Conservation (phyloP, 305 asterid genomes). For the Plantago lanceolata region DNA sequence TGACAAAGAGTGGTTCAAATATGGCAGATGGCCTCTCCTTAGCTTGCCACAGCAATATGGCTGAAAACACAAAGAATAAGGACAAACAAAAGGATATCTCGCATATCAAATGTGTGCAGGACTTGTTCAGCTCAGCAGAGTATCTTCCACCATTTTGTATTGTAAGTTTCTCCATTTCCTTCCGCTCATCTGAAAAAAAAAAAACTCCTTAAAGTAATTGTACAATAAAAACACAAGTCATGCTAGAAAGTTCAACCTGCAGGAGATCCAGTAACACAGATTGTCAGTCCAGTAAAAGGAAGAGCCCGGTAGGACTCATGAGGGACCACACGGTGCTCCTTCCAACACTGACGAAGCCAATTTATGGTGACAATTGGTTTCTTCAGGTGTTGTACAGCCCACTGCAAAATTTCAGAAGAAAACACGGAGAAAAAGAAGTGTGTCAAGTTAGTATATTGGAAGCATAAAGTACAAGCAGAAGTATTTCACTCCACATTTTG, state of each 20-base stretch:
- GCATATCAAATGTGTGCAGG: conserved; percentile 87
- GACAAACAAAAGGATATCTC: conserved; percentile 67
- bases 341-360: conserved; percentile 97
- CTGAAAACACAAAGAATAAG: conserved; percentile 20
- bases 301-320: conserved; percentile 80
- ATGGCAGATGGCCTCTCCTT: conserved; percentile 3
- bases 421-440: conserved; percentile 20
- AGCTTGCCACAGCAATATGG: background rate
- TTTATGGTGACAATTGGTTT: conserved; percentile 70
- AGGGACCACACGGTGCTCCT: conserved; percentile 95
- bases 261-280: conserved; percentile 77
- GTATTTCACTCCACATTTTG: conserved; percentile 1
- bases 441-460: conserved; percentile 18
- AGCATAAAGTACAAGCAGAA: conserved; percentile 11
- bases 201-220: background rate
- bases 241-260: conserved; percentile 46
- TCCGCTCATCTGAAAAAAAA: conserved; percentile 60
- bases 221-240: conserved; percentile 11
- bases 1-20: background rate
- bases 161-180: conserved; percentile 70
- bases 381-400: conserved; percentile 73
- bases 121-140: conserved; percentile 81
- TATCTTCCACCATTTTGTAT: conserved; percentile 82
- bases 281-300: conserved; percentile 80
- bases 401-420: conserved; percentile 40